These are phyloP conservation scores for Heracleum sosnowskyi DNA, from an alignment of 129 eudicot species.

Conservation along the genomic window DNA sequence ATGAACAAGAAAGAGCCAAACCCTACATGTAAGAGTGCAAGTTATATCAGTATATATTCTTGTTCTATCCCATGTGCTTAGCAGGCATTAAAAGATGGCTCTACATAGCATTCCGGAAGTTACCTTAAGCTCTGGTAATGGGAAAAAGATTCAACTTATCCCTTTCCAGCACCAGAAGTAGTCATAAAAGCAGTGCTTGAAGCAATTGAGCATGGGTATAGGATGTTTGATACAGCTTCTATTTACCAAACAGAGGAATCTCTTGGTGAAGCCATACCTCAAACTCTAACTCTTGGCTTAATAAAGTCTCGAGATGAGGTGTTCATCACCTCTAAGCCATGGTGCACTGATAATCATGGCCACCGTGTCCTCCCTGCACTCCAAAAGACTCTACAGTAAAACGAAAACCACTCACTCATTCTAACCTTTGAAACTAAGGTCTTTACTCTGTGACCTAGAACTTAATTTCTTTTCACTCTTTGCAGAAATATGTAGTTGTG, in stretches of 20 bases:
- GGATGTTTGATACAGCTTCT: neutral
- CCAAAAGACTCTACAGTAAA: neutral
- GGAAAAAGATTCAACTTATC: neutral
- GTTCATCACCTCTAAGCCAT: neutral
- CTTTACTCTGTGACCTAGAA: neutral
- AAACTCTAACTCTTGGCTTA: neutral
- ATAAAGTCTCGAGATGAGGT: neutral
- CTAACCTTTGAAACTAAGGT: neutral
- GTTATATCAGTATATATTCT: too few relatives aligned
- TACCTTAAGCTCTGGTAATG: too few relatives aligned
- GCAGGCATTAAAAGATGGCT: too few relatives aligned
- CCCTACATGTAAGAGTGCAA: too few relatives aligned
- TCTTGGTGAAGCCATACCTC: neutral
- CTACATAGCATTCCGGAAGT: too few relatives aligned
- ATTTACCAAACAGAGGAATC: neutral
- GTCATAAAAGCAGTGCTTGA: neutral
- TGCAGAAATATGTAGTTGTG: neutral
- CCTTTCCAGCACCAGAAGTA: constrained; percentile 1
- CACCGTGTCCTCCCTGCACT: neutral
- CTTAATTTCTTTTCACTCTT: neutral
- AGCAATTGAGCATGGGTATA: neutral
- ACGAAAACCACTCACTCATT: neutral
- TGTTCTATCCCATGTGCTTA: too few relatives aligned
- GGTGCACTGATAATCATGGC: constrained; percentile 4
- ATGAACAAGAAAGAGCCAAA: too few relatives aligned